These are phyloP conservation scores for Mrakia frigida DNA, from an alignment of 768 basidiomycete species.

Conservation along the genomic window DNA sequence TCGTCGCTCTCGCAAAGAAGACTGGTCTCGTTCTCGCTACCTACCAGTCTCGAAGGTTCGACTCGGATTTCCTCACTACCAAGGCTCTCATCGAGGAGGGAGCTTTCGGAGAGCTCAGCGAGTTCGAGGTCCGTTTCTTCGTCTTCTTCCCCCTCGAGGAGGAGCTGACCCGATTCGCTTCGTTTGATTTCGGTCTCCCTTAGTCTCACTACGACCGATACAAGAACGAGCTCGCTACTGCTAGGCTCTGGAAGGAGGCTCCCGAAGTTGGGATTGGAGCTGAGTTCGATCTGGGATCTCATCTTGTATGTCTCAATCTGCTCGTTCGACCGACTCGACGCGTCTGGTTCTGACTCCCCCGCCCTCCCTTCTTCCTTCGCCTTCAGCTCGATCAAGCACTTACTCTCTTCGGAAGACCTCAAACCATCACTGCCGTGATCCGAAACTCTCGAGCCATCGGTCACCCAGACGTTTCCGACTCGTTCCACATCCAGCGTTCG, in stretches of 20 bases:
- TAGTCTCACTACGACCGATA: constrained; percentile 66
- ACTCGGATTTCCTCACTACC: constrained; percentile 63
- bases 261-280: constrained; percentile 59
- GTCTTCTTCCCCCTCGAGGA: no score
- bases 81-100: constrained; percentile 52
- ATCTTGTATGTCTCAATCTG: constrained; percentile 48
- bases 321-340: background rate
- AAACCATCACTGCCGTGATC: constrained; percentile 61
- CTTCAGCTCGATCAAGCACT: constrained; percentile 59
- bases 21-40: constrained; percentile 58
- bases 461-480: constrained; percentile 45
- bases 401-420: constrained; percentile 68
- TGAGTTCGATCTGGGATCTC: constrained; percentile 72
- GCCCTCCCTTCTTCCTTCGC: background rate
- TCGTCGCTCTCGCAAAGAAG: constrained; percentile 56
- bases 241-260: constrained; percentile 65
- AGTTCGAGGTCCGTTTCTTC: constrained; percentile 52
- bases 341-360: background rate
- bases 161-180: background rate
- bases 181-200: background rate
- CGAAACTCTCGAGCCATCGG: constrained; percentile 60
- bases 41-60: constrained; percentile 35
- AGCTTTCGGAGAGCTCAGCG: constrained; percentile 55
- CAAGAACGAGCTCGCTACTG: constrained; percentile 47
- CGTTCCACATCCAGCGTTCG: constrained; percentile 38